Base-by-base conservation (phyloP, 164 flowering plant genomes). In the Santalum album region DNA sequence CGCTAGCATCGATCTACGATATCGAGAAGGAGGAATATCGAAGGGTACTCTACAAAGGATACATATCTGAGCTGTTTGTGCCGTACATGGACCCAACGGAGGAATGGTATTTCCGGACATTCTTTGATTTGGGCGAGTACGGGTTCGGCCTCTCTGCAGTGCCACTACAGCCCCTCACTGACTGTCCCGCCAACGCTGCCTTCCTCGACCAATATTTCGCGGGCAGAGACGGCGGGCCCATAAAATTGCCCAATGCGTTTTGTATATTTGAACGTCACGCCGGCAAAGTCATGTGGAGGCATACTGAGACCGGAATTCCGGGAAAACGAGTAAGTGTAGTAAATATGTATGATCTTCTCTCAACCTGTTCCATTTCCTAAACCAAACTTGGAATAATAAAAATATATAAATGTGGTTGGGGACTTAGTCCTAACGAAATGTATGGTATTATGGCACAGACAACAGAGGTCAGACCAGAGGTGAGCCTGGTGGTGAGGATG, bases 11-110 rank as follows among this genome's bases (percentile, higher is more conserved):
- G 5, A 63, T 81, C 7, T 69, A 54, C 18, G 90, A 81, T 43
- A 25, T 16, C 0, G 80, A 78, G 23, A 75, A 75, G 42, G 18
- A 59, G 0, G 36, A 61, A 26, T 38, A 21, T 27, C 69, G 90
- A 0, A 40, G 61, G 1, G 87, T 86, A 5, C 2, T 83, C 58
- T 83, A 83, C 39, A 66, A 58, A 67, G 86, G 86, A 5, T 72
- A 50, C 42, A 32, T 77, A 19, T 83, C 95, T 0, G 90, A 83
- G 62, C 29, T 75, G n/a, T 81, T 78, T 24, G 83, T 81, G 23
- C 86, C 95, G 1, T 86, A 83, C 63, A 76, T 76, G 86, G 90
- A 86, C 49, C 70, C 77, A 25, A 66, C 78, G 0, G 74, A 77
- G 18, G 90, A 73, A 14, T 81, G 81, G 83, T 86, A 72, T 62